Percentiles rank a stretch among this genome's conserved stretches.
Conservation (phyloP, 768 basidiomycete genomes). For the Naganishia vaughanmartiniae region DNA sequence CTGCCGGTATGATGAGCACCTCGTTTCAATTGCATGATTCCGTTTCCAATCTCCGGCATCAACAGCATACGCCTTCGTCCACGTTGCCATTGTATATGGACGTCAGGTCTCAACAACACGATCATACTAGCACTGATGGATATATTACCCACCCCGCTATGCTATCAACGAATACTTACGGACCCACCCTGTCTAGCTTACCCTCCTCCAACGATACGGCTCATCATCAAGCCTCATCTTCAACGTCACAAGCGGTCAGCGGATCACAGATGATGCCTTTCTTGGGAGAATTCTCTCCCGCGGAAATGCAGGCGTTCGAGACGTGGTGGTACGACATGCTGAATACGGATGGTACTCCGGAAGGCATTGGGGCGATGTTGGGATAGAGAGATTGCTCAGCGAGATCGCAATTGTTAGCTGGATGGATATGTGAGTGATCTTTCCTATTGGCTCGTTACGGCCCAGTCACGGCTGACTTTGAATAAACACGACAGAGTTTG, state of each 20-base stretch:
- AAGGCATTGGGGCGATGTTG: background rate
- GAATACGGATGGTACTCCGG: slow-evolving; percentile 12
- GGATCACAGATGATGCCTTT: background rate
- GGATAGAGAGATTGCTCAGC: background rate
- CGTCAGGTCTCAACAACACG: background rate
- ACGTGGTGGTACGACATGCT: slow-evolving; percentile 23
- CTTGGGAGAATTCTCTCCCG: slow-evolving; percentile 7
- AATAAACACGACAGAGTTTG: no score
- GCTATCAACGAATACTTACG: background rate
- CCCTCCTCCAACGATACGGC: background rate
- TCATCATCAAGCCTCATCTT: background rate
- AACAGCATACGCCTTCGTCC: background rate
- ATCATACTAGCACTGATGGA: background rate
- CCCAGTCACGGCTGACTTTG: no score
- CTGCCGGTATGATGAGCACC: background rate
- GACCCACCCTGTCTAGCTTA: background rate
- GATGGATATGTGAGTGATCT: background rate
- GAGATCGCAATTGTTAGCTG: background rate
- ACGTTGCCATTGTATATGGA: background rate
- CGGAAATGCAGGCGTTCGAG: slow-evolving; percentile 20
- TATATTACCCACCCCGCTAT: background rate
- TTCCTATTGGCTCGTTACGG: no score
- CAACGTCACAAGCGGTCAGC: background rate
- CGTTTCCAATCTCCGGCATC: slow-evolving; percentile 1
- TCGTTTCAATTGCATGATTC: background rate